Conservation (phyloP, 1,139 yeast genomes). For the Wickerhamiella pararugosa region DNA sequence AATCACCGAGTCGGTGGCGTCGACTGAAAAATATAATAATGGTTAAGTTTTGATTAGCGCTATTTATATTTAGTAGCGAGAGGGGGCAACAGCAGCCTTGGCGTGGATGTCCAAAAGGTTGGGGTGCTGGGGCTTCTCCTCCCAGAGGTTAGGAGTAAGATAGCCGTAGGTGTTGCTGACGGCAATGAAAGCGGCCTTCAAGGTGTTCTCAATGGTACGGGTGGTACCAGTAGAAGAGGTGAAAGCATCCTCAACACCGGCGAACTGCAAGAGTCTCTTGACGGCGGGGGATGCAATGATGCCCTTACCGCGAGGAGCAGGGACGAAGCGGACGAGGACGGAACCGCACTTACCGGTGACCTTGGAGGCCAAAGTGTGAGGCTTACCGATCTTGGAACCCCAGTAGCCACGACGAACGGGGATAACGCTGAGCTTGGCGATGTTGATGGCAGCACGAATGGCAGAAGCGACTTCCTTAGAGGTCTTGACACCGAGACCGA, state of each 20-base stretch:
- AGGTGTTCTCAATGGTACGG: slow-evolving; percentile 99
- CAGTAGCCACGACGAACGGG: slow-evolving; percentile 99
- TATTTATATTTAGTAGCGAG: slow-evolving; percentile 7
- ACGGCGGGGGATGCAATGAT: slow-evolving; percentile 99
- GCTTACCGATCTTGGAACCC: slow-evolving; percentile 99
- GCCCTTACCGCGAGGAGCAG: slow-evolving; percentile 99
- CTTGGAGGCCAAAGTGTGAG: slow-evolving; percentile 97
- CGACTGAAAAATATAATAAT: neutral
- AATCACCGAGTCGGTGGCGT: no score
- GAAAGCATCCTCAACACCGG: slow-evolving; percentile 99
- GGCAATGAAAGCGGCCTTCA: slow-evolving; percentile 99
- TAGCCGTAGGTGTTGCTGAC: slow-evolving; percentile 99
- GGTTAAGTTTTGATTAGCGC: neutral
- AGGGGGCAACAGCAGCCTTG: slow-evolving; percentile 7
- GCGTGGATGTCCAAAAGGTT: slow-evolving; percentile 76
- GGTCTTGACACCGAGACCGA: slow-evolving; percentile 99
- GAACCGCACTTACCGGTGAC: slow-evolving; percentile 99
- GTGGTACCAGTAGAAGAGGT: slow-evolving; percentile 98
- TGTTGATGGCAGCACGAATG: slow-evolving; percentile 98
- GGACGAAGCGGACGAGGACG: slow-evolving; percentile 94
- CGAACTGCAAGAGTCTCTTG: slow-evolving; percentile 96
- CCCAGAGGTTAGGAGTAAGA: slow-evolving; percentile 99
- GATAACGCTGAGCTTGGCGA: slow-evolving; percentile 96
- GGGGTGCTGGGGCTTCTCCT: slow-evolving; percentile 64
- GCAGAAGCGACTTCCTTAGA: slow-evolving; percentile 99